Evolutionary conservation across 441 rosid genomes (phyloP).

Genomic region (Biscutella laevigata): DNA sequence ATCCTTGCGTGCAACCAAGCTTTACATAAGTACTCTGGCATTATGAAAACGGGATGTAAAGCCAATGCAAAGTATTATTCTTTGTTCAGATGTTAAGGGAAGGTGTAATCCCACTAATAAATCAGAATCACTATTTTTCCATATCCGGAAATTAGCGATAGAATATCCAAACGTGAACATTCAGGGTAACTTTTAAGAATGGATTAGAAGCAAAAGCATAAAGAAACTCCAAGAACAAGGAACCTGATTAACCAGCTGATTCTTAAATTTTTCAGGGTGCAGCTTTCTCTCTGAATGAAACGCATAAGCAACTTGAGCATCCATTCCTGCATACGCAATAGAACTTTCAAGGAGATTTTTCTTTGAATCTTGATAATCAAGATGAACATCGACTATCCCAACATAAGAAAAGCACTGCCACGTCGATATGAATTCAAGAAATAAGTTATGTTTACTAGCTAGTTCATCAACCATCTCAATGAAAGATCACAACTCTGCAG

Average conservation of each 20-base stretch:
- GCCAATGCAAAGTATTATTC: background rate
- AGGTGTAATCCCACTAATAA: slow-evolving; percentile 2
- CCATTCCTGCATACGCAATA: slow-evolving; percentile 63
- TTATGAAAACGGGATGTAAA: background rate
- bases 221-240: background rate
- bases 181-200: background rate
- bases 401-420: background rate
- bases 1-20: slow-evolving; percentile 93
- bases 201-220: slow-evolving; percentile 1
- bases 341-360: slow-evolving; percentile 3
- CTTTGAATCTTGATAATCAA: background rate
- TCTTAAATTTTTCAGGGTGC: slow-evolving; percentile 92
- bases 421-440: background rate
- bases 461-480: background rate
- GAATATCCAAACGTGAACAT: background rate
- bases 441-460: background rate
- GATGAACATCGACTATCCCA: background rate
- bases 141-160: too few relatives aligned
- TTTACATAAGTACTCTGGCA: slow-evolving; percentile 67
- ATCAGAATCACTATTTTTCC: too few relatives aligned
- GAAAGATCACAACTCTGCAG: background rate
- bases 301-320: slow-evolving; percentile 92
- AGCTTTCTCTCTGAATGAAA: slow-evolving; percentile 88
- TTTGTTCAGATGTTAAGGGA: background rate
- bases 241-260: slow-evolving; percentile 90